Evolutionary conservation across 140 eudicot genomes (phyloP).

Genomic region (Stevia rebaudiana): DNA sequence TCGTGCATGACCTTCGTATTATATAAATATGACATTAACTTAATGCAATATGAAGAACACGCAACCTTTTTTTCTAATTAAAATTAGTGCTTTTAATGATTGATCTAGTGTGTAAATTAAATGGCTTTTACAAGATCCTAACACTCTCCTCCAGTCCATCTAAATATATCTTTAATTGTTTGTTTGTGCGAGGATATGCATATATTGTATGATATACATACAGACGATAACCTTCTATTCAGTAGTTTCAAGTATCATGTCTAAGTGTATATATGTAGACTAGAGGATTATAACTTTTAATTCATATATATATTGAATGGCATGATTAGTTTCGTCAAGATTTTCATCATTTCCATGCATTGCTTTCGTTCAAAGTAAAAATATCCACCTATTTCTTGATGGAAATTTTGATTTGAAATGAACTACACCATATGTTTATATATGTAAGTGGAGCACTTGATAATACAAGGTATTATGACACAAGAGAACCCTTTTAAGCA

Average conservation of each 20-base stretch:
- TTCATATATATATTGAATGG: slow-evolving; percentile 4
- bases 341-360: slow-evolving; percentile 27
- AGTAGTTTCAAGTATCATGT: background rate
- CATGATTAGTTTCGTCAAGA: slow-evolving; percentile 22
- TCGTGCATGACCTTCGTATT: background rate
- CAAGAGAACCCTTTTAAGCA: slow-evolving; percentile 19
- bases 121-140: background rate
- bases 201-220: background rate
- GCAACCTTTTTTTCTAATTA: background rate
- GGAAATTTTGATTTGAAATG: slow-evolving; percentile 11
- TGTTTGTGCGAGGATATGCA: no score
- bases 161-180: no score
- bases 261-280: slow-evolving; percentile 3
- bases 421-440: slow-evolving; percentile 12
- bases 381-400: background rate
- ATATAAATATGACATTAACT: background rate
- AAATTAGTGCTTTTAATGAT: background rate
- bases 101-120: background rate
- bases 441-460: slow-evolving; percentile 35
- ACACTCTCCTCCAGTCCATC: no score
- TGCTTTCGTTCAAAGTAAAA: slow-evolving; percentile 29
- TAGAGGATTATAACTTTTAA: background rate
- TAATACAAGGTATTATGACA: slow-evolving; percentile 27
- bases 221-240: background rate
- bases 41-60: background rate